phyloP scores from a whole-genome alignment of 2,329 filamentous ascomycete genomes.

The Acrodontium crateriforme region DNA sequence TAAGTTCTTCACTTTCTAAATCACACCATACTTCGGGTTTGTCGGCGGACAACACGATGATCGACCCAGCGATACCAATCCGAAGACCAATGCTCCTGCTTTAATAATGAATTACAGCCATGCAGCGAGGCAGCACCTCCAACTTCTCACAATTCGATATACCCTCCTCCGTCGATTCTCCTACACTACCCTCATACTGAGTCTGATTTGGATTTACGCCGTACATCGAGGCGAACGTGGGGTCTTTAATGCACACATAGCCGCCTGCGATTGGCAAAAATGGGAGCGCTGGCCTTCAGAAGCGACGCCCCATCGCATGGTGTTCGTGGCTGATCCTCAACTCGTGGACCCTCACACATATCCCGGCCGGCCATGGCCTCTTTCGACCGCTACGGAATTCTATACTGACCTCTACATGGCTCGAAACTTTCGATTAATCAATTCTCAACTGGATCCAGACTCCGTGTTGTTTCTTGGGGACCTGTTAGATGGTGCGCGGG shows the following conservation, averaged over 20 bases:
- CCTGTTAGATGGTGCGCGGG: conserved; percentile 85
- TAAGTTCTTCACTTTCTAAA: too few relatives aligned
- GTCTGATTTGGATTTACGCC: conserved; percentile 54
- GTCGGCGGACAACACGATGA: too few relatives aligned
- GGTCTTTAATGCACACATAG: conserved; percentile 57
- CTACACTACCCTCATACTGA: conserved; percentile 9
- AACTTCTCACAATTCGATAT: conserved; percentile 11
- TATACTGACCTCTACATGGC: conserved; percentile 87
- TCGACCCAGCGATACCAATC: too few relatives aligned
- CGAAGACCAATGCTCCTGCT: too few relatives aligned
- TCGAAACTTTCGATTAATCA: conserved; percentile 66
- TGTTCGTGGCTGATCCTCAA: conserved; percentile 81
- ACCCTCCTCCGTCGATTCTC: conserved; percentile 13
- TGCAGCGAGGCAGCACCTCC: conserved; percentile 7
- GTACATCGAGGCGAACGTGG: conserved; percentile 77
- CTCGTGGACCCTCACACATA: conserved; percentile 93
- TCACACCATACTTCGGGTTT: too few relatives aligned
- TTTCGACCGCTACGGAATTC: conserved; percentile 50
- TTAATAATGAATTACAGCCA: conserved; percentile 9
- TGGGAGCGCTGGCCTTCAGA: conserved; percentile 86
- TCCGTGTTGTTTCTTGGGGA: conserved; percentile 86
- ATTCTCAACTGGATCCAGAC: conserved; percentile 64
- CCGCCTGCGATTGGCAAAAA: conserved; percentile 62
- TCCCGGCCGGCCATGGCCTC: conserved; percentile 62
- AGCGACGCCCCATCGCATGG: conserved; percentile 68